These are phyloP conservation scores for Quaeritorhiza haematococci DNA, from an alignment of 371 early-diverging fungal species.

Conservation along the genomic window DNA sequence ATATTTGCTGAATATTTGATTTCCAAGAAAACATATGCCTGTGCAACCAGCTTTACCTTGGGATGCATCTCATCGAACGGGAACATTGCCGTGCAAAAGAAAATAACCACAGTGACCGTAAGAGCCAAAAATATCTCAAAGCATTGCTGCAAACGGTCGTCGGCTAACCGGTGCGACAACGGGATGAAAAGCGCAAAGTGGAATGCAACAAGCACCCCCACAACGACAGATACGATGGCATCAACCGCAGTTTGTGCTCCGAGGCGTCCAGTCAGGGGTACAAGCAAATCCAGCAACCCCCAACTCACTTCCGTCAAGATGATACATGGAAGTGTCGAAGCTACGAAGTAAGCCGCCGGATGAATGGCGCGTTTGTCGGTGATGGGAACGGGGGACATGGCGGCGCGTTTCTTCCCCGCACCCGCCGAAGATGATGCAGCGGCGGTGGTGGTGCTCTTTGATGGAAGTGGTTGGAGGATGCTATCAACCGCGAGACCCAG, in stretches of 20 bases:
- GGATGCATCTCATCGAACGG: constrained; percentile 66
- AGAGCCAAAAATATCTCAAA: neutral
- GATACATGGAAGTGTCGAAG: constrained; percentile 33
- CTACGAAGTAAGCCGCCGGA: constrained; percentile 39
- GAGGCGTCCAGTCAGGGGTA: constrained; percentile 70
- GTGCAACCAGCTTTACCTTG: constrained; percentile 47
- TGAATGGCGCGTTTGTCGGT: no score
- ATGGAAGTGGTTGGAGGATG: constrained; percentile 5
- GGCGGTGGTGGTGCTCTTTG: no score
- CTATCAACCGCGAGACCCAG: constrained; percentile 17
- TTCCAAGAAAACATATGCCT: neutral
- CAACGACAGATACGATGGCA: constrained; percentile 56
- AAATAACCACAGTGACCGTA: neutral
- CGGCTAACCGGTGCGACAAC: constrained; percentile 51
- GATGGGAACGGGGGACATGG: neutral
- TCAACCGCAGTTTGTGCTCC: constrained; percentile 68
- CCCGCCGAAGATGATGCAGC: no score
- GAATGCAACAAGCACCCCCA: constrained; percentile 49
- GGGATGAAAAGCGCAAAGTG: constrained; percentile 50
- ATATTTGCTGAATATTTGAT: neutral
- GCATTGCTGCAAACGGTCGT: constrained; percentile 31
- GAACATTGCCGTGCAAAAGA: constrained; percentile 23
- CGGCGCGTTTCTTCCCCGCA: constrained; percentile 3
- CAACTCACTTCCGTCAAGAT: neutral
- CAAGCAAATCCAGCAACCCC: constrained; percentile 52